Evolutionary conservation across 164 flowering plant genomes (phyloP).

Genomic region (Magnolia kwangsiensis): DNA sequence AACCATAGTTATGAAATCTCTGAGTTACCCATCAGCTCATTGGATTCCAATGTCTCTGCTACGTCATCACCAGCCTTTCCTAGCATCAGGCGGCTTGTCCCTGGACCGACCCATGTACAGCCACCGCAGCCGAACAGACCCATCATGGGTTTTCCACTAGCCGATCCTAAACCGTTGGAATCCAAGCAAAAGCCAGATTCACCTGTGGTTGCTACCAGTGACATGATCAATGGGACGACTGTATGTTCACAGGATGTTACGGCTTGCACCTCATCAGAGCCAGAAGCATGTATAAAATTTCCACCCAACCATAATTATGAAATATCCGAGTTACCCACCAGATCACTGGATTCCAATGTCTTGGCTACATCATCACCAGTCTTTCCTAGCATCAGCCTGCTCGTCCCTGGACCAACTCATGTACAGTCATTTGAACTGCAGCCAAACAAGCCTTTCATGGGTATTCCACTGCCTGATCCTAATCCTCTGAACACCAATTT

Average conservation of each 20-base stretch:
- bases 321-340: constrained; percentile 13
- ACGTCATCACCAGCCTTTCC: constrained; percentile 15
- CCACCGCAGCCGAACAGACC: not conserved
- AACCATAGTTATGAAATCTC: constrained; percentile 15
- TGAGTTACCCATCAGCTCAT: constrained; percentile 16
- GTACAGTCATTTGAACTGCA: constrained; percentile 6
- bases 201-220: not conserved
- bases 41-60: not conserved
- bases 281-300: constrained; percentile 4
- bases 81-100: constrained; percentile 13
- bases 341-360: constrained; percentile 10
- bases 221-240: not conserved
- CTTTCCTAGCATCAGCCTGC: constrained; percentile 20
- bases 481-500: constrained; percentile 15
- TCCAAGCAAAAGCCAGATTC: constrained; percentile 2
- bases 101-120: constrained; percentile 15
- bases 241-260: not conserved
- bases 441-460: constrained; percentile 5
- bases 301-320: constrained; percentile 17
- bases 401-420: constrained; percentile 18
- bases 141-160: constrained; percentile 6
- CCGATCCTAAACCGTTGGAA: constrained; percentile 1
- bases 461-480: constrained; percentile 8
- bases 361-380: not conserved
- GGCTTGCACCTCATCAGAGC: not conserved